Evolutionary conservation across 805 yeast genomes (phyloP), one percentile per base, ranked within the genome.

Genomic region (Wickerhamomyces rabaulensis): DNA sequence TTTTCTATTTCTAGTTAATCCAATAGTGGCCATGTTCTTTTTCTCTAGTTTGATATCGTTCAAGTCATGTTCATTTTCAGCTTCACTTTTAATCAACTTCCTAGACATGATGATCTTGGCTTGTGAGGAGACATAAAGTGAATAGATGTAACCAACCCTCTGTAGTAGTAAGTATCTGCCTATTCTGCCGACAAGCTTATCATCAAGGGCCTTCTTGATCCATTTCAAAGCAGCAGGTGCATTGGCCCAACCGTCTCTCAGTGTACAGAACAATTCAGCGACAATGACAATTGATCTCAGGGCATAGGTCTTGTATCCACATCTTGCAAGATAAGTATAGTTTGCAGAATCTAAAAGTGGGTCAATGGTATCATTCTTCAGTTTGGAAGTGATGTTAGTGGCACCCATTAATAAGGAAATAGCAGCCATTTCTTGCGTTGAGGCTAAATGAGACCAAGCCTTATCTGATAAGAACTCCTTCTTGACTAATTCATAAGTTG

Each of bases 371-470:
- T 70, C 74, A 48, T 71, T 70, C 12, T 68, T 67, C 56, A 67
- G 58, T 46, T 68, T 69, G 3, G 66, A 67, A 2, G 74, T 70
- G 19, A 70, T 69, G 41, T 69, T 67, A 37, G 62, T 66, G 17
- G 69, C 73, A 12, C 70, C 90, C 65, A 92, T 71, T 5, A 91
- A 65, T 22, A 84, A 69, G 1, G 95, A 79, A 1, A 83, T 70
- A 0, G 91, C 86, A 55, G 87, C 82, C 85, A 89, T 87, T 64
- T 92, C 97, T 53, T 91, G 90, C n/a, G 85, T 72, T 0, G 95
- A 80, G 0, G 97, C 96, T 42, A 83, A 76, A 55, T 84, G 80
- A 12, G 74, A 68, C 89, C 94, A 88, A 1, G 94, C 88, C 65
- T 82, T 85, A 57, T 85, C 94, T 49, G 78, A 76, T 36, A 79